Base-by-base conservation (phyloP, 2,329 filamentous ascomycete genomes). In the Penicillium sp. region DNA sequence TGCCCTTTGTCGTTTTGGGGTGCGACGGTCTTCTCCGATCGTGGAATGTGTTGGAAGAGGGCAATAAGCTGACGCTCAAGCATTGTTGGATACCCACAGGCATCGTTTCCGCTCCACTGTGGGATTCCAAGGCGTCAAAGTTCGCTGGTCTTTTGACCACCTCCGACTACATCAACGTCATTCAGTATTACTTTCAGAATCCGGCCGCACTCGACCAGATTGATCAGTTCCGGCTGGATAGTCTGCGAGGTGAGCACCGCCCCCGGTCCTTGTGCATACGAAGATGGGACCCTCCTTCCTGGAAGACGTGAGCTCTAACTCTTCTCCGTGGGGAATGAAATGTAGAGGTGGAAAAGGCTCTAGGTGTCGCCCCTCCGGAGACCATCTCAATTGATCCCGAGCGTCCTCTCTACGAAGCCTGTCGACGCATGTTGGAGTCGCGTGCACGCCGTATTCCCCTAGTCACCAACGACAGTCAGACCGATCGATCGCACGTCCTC, bases 181-280 rank as follows among this genome's bases (percentile, higher is more conserved):
- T 98, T 36, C 91, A 97, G 68, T 98, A 98, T 72, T 97, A 98
- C 76, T 96, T 90, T 77, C 90, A 97, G 70, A 94, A 93, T 60
- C 93, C 91, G 2, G 88, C 95, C 57, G 86, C 90, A 49, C 80
- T 97, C 52, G 83, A 84, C 56, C 84, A 91, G 65, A 87, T 98
- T 60, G 93, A 97, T 58, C 88, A 95, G 68, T 96, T 98, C 68
- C 85, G 89, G 40, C 74, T 98, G 53, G 91, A 88, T 72, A 95
- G 89, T 65, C 79, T 98, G 49, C 82, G 91, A 80, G 88, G 90
- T 95, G 76, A 50, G 76, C 58, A 9, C 29, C 11, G 18, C 18
- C 18, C 18, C 18, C 18, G 18, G 18, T 18, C 18, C 18, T 18
- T 18, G 18, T 18, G 1, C 18, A 1, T 18, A 18, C 18, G 18